These are phyloP conservation scores for Hylodesmum podocarpum DNA, from an alignment of 306 rosid genomes.

Conservation along the genomic window DNA sequence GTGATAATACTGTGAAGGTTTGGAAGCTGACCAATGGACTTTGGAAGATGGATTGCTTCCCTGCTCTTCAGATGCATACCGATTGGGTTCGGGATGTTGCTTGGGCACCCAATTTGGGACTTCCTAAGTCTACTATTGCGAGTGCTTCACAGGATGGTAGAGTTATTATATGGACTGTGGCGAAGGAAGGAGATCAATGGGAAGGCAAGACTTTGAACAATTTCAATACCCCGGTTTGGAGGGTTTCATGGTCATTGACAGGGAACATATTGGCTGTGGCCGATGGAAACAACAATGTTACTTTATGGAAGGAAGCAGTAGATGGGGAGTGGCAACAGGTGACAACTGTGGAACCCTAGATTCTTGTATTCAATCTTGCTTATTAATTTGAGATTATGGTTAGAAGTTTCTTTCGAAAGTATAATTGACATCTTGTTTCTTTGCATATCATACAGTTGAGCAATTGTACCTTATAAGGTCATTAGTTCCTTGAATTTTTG, in stretches of 20 bases:
- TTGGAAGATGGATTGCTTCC: conserved; percentile 87
- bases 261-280: conserved; percentile 81
- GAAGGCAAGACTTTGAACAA: conserved; percentile 71
- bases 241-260: conserved; percentile 79
- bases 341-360: conserved; percentile 66
- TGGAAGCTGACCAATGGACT: conserved; percentile 70
- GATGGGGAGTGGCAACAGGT: conserved; percentile 88
- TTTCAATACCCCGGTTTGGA: conserved; percentile 71
- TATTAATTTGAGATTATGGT: conserved; percentile 19
- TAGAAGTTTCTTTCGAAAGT: conserved; percentile 14
- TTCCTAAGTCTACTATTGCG: conserved; percentile 76
- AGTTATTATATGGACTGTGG: conserved; percentile 76
- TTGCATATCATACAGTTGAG: conserved; percentile 32
- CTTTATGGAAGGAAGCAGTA: conserved; percentile 73
- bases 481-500: conserved; percentile 19
- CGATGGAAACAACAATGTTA: conserved; percentile 71
- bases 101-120: conserved; percentile 83
- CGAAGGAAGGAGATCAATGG: conserved; percentile 85
- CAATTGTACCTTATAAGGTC: conserved; percentile 20
- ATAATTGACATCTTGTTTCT: conserved; percentile 22
- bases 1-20: conserved; percentile 71
- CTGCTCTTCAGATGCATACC: conserved; percentile 70
- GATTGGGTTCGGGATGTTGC: conserved; percentile 86
- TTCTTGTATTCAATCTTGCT: conserved; percentile 20
- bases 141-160: conserved; percentile 73